phyloP scores from a whole-genome alignment of 208 protist species.

The Leishmania martiniquensis region DNA sequence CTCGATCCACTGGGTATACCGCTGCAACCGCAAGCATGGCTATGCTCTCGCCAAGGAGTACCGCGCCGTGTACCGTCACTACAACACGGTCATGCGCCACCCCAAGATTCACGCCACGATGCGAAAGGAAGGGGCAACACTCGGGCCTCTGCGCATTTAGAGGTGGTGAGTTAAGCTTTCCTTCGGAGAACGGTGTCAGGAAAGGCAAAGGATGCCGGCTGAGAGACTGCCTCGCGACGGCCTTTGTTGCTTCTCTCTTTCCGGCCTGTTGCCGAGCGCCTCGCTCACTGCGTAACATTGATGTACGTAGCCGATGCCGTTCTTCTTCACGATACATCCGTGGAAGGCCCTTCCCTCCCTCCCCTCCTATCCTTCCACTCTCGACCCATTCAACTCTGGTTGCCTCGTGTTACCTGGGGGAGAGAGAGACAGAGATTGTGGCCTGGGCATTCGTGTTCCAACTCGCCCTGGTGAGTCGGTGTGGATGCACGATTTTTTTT shows the following conservation, averaged over 20 bases:
- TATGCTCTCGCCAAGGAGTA: conserved; percentile 64
- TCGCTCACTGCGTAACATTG: not conserved
- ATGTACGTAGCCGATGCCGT: not conserved
- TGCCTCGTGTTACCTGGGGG: not conserved
- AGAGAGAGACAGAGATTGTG: not conserved
- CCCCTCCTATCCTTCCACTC: not conserved
- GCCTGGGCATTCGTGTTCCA: not conserved
- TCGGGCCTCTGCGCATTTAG: conserved; percentile 42
- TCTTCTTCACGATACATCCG: not conserved
- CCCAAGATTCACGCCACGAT: conserved; percentile 68
- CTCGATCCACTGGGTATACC: conserved; percentile 66
- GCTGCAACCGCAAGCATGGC: conserved; percentile 54
- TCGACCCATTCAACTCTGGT: not conserved
- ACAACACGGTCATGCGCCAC: conserved; percentile 84
- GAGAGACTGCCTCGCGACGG: not conserved
- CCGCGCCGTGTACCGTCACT: conserved; percentile 66
- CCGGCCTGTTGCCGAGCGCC: not conserved
- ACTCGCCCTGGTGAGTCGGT: not conserved
- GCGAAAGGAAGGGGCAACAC: conserved; percentile 50
- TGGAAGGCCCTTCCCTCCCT: not conserved
- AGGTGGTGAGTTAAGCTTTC: not conserved
- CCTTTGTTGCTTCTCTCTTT: not conserved
- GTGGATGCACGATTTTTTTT: not conserved
- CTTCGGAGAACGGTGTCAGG: not conserved
- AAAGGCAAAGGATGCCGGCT: not conserved